Conservation (phyloP, 768 basidiomycete genomes). For the Lentinula detonsa region DNA sequence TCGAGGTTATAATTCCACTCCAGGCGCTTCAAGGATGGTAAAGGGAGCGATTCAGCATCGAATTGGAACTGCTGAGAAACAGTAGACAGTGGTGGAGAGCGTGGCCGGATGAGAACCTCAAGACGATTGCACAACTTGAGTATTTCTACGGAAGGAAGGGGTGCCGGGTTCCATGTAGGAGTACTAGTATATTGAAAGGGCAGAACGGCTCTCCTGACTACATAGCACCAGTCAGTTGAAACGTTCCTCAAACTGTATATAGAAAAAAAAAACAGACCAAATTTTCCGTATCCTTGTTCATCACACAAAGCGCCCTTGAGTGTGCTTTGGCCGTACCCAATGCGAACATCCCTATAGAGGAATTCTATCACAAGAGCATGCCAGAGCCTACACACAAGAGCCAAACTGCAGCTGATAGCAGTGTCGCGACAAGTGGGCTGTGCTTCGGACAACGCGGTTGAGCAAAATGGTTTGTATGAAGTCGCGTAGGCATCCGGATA, state of each 20-base stretch:
- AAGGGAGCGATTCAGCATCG: constrained; percentile 36
- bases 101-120: constrained; percentile 51
- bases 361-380: constrained; percentile 35
- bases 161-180: constrained; percentile 15
- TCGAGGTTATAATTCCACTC: constrained; percentile 63
- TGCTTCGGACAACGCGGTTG: constrained; percentile 13
- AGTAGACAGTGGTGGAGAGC: constrained; percentile 13
- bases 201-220: constrained; percentile 51
- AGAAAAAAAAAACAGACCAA: constrained; percentile 5
- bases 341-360: constrained; percentile 49
- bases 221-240: constrained; percentile 10
- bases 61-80: constrained; percentile 42
- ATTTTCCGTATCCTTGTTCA: constrained; percentile 19
- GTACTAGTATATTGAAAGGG: constrained; percentile 52
- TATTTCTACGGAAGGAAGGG: constrained; percentile 36
- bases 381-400: constrained; percentile 56
- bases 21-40: constrained; percentile 51
- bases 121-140: constrained; percentile 43
- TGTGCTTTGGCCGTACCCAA: constrained; percentile 24
- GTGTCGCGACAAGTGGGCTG: constrained; percentile 22
- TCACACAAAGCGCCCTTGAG: constrained; percentile 27
- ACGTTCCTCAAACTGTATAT: neutral
- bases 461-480: constrained; percentile 44
- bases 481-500: constrained; percentile 18
- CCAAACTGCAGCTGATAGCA: constrained; percentile 32